A percentile compares a stretch with the other conserved stretches of the same genome.
Evolutionary conservation across 106 monocot species (phyloP).

Genomic region (Acorus calamus): DNA sequence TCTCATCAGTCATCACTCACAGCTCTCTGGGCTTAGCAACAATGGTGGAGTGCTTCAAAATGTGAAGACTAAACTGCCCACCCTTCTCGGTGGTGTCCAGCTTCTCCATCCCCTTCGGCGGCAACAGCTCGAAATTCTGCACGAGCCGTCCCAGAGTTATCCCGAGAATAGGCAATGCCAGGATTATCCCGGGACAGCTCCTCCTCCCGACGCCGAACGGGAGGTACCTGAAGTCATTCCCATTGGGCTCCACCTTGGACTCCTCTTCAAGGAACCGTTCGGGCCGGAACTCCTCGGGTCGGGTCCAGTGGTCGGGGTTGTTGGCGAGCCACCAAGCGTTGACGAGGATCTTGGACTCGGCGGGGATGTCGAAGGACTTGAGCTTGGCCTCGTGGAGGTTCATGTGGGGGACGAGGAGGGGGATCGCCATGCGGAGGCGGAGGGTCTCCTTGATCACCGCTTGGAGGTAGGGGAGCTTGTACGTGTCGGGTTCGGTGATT

Average conservation of each 20-base stretch:
- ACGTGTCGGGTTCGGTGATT: no score
- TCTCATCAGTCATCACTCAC: background rate
- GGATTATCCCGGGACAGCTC: constrained; percentile 72
- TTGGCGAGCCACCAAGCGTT: no score
- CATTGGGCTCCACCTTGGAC: constrained; percentile 50
- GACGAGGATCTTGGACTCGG: no score
- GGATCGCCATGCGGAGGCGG: constrained; percentile 36
- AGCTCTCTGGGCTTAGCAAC: constrained; percentile 56
- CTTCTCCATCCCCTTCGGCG: constrained; percentile 52
- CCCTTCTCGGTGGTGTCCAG: constrained; percentile 71
- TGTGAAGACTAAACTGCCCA: constrained; percentile 77
- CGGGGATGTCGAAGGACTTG: no score
- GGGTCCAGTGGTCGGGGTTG: no score
- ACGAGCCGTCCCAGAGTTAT: constrained; percentile 62
- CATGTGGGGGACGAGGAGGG: no score
- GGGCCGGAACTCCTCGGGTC: no score
- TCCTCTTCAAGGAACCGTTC: no score
- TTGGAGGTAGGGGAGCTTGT: constrained; percentile 10
- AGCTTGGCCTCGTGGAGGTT: no score
- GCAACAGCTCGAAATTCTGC: constrained; percentile 70
- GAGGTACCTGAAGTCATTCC: constrained; percentile 68
- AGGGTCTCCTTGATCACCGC: constrained; percentile 59
- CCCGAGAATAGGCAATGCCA: constrained; percentile 68
- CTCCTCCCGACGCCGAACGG: constrained; percentile 64
- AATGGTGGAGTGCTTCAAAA: constrained; percentile 62